Conservation (phyloP, 768 basidiomycete species). For the Mycena metata region DNA sequence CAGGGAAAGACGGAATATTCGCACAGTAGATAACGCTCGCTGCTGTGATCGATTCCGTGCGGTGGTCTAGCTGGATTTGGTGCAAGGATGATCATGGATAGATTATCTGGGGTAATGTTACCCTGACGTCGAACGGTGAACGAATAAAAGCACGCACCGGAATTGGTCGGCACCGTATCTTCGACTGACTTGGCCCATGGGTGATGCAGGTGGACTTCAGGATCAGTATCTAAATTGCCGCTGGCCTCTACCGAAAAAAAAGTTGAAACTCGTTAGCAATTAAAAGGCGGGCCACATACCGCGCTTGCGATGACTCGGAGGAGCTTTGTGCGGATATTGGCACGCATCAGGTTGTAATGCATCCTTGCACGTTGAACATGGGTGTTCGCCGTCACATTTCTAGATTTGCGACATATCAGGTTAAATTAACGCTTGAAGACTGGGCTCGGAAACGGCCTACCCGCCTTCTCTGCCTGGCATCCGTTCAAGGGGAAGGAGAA, state of each 20-base stretch:
- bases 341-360: neutral
- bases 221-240: too few species aligned
- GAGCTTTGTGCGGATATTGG: neutral
- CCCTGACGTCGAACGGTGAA: too few species aligned
- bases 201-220: too few species aligned
- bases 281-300: too few species aligned
- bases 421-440: neutral
- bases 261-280: neutral
- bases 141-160: too few species aligned
- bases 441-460: neutral
- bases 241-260: neutral
- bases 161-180: too few species aligned
- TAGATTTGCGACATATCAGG: neutral
- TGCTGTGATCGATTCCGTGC: neutral
- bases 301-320: neutral
- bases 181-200: too few species aligned
- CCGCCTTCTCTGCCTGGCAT: slow-evolving; percentile 6
- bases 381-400: slow-evolving; percentile 11
- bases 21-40: slow-evolving; percentile 1
- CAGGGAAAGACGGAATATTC: neutral
- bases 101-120: neutral
- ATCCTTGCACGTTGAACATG: slow-evolving; percentile 11
- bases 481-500: neutral
- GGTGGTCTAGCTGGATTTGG: too few species aligned
- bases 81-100: too few species aligned